Conservation (phyloP, 2,329 filamentous ascomycete species). For the Berkeleyomyces basicola region DNA sequence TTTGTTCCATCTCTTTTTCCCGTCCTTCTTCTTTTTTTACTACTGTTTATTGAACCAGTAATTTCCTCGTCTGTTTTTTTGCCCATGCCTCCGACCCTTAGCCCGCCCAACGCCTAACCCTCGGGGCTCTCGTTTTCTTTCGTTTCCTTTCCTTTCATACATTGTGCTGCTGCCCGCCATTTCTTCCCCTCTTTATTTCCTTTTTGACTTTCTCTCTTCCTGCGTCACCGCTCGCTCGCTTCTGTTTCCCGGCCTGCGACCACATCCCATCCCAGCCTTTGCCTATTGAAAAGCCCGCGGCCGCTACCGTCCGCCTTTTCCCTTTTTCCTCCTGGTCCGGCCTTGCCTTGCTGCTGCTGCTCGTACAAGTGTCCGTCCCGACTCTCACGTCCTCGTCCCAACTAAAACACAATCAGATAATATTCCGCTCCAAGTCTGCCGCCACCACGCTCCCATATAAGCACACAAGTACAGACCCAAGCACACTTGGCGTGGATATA, state of each 20-base stretch:
- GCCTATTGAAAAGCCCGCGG: neutral
- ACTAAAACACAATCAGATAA: neutral
- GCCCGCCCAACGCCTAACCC: neutral
- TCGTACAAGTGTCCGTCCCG: neutral
- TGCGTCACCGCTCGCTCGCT: neutral
- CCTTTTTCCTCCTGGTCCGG: neutral
- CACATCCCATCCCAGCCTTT: neutral
- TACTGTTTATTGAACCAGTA: neutral
- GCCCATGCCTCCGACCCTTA: neutral
- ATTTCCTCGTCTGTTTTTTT: neutral
- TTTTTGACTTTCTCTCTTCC: neutral
- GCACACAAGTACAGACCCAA: too few relatives aligned
- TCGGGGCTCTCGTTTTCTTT: neutral
- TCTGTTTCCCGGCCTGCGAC: neutral
- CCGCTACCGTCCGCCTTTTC: neutral
- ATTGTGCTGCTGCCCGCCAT: neutral
- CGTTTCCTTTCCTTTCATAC: neutral
- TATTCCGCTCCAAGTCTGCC: neutral
- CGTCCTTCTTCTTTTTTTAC: neutral
- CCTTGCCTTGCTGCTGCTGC: neutral
- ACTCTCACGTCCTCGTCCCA: neutral
- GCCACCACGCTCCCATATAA: neutral
- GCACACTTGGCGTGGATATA: too few relatives aligned
- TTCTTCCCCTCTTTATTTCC: slow-evolving; percentile 3
- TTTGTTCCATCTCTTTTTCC: neutral